These are phyloP conservation scores for Metschnikowia peoriensis DNA, from an alignment of 805 yeast species.

Conservation along the genomic window DNA sequence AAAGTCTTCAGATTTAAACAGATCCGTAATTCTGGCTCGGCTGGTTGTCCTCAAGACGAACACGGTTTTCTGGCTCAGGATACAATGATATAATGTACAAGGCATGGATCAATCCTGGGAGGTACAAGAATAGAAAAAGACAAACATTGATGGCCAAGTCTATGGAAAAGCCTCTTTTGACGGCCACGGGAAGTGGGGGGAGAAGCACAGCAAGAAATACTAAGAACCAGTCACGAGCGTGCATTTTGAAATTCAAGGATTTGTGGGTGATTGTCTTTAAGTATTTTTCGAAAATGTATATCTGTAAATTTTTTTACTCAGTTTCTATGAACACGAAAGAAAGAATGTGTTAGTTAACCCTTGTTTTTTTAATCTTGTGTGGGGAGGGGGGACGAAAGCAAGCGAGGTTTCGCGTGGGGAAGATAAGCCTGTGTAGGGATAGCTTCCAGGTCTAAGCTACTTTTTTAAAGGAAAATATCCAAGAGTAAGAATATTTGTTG, in stretches of 20 bases:
- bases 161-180: conserved; percentile 66
- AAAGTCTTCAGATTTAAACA: not conserved
- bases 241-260: conserved; percentile 25
- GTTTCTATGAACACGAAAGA: too few relatives aligned
- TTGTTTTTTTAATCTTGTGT: too few relatives aligned
- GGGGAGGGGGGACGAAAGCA: too few relatives aligned
- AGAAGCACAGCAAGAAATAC: conserved; percentile 65
- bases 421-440: too few relatives aligned
- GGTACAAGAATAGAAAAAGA: conserved; percentile 64
- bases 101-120: conserved; percentile 77
- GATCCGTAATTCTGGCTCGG: conserved; percentile 8
- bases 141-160: conserved; percentile 70
- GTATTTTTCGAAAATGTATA: not conserved
- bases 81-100: conserved; percentile 77
- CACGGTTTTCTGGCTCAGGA: conserved; percentile 45
- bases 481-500: too few relatives aligned
- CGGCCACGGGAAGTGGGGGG: conserved; percentile 77
- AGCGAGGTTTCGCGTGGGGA: too few relatives aligned
- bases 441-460: too few relatives aligned
- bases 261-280: not conserved
- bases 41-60: conserved; percentile 12
- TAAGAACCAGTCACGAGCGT: conserved; percentile 57
- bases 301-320: too few relatives aligned
- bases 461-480: too few relatives aligned
- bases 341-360: too few relatives aligned